phyloP scores from a whole-genome alignment of 163 green algal species.

The Trebouxiophyceae sp. region DNA sequence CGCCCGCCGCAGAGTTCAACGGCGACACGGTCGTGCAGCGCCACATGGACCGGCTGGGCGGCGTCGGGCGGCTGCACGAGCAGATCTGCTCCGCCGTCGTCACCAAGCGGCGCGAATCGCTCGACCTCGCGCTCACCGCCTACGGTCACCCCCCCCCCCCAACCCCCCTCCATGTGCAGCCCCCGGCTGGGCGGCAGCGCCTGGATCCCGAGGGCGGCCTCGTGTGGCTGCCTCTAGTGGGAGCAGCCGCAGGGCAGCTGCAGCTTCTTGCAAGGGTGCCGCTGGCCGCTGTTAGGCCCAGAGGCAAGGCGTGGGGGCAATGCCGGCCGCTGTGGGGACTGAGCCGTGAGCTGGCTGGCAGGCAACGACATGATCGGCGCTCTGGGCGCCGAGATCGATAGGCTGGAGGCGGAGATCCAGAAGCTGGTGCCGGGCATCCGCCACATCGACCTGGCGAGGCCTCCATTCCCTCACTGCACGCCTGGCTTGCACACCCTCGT shows the following conservation, averaged over 20 bases:
- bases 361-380: conserved; percentile 63
- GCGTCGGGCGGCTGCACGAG: conserved; percentile 18
- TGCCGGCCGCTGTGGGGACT: no score
- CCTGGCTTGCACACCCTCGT: no score
- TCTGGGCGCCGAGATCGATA: conserved; percentile 83
- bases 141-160: conserved; percentile 10
- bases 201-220: no score
- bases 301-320: no score
- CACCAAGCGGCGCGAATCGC: conserved; percentile 5
- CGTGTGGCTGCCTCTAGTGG: no score
- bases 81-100: conserved; percentile 9
- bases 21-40: conserved; percentile 27
- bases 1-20: conserved; percentile 28
- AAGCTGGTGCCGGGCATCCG: conserved; percentile 45
- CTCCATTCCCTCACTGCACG: no score
- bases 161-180: no score
- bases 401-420: conserved; percentile 78
- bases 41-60: conserved; percentile 26
- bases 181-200: no score
- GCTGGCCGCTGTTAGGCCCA: no score
- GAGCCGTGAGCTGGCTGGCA: no score
- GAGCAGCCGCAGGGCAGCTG: no score
- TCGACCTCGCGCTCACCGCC: conserved; percentile 16
- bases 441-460: conserved; percentile 72
- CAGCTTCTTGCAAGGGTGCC: no score